A percentile compares a stretch with the other conserved stretches of the same genome.
Evolutionary conservation across 768 basidiomycete genomes (phyloP).

Genomic region (Stropharia rugosoannulata): DNA sequence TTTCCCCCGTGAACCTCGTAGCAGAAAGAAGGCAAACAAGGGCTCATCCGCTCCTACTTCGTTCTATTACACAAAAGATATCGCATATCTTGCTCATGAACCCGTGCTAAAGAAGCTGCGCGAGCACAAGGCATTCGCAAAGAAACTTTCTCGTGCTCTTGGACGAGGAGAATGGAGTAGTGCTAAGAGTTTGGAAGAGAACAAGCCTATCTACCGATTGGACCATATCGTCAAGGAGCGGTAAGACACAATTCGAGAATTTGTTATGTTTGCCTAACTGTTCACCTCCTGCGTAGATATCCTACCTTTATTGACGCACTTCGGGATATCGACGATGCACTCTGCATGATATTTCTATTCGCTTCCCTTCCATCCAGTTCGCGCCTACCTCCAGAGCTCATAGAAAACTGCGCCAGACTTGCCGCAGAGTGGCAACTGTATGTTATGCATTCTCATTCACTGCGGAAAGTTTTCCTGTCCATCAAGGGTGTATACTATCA

Average conservation of each 20-base stretch:
- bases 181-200: slow-evolving; percentile 92
- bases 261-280: neutral
- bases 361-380: slow-evolving; percentile 86
- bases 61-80: slow-evolving; percentile 98
- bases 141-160: slow-evolving; percentile 90
- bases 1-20: slow-evolving; percentile 93
- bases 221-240: slow-evolving; percentile 99
- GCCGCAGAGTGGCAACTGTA: slow-evolving; percentile 97
- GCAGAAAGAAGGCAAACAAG: slow-evolving; percentile 93
- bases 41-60: slow-evolving; percentile 96
- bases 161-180: slow-evolving; percentile 94
- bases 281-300: slow-evolving; percentile 57
- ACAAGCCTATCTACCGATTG: slow-evolving; percentile 85
- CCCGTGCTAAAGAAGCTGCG: slow-evolving; percentile 90
- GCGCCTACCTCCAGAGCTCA: slow-evolving; percentile 76
- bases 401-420: slow-evolving; percentile 88
- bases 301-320: slow-evolving; percentile 95
- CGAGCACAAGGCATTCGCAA: slow-evolving; percentile 98
- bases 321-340: slow-evolving; percentile 94
- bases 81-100: slow-evolving; percentile 95
- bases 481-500: slow-evolving; percentile 99
- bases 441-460: slow-evolving; percentile 80
- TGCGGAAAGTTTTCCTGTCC: slow-evolving; percentile 91
- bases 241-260: slow-evolving; percentile 38
- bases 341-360: slow-evolving; percentile 94